A percentile compares a stretch with the other conserved stretches of the same genome.
Evolutionary conservation across 225 moss, liverwort and hornwort genomes (phyloP).

Genomic region (Marchantia polymorpha): DNA sequence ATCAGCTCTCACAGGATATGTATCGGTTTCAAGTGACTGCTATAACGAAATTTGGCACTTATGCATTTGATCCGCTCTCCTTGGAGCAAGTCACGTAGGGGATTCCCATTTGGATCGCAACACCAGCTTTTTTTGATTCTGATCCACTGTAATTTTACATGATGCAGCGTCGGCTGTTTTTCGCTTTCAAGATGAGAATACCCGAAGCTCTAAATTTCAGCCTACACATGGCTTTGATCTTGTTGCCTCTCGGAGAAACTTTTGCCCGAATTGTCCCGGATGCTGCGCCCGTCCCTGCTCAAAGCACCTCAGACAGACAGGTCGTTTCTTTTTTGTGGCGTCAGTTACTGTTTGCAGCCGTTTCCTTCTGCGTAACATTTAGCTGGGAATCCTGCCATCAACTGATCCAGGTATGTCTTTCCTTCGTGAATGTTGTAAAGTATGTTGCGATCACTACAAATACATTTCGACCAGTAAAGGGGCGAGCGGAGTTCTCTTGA

Average conservation of each 20-base stretch:
- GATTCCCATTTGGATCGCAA: no score
- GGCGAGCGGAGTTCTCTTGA: no score
- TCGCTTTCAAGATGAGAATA: slow-evolving; percentile 73
- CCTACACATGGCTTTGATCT: slow-evolving; percentile 51
- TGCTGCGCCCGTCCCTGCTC: slow-evolving; percentile 17
- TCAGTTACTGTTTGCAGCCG: slow-evolving; percentile 54
- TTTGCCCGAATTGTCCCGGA: slow-evolving; percentile 16
- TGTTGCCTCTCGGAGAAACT: slow-evolving; percentile 56
- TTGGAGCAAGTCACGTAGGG: not conserved
- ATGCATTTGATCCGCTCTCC: not conserved
- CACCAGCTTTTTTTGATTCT: not conserved
- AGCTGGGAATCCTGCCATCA: slow-evolving; percentile 76
- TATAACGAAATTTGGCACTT: no score
- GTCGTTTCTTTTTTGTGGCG: slow-evolving; percentile 45
- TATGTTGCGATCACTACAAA: no score
- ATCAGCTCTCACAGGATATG: not conserved
- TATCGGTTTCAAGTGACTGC: not conserved
- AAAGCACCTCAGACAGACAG: slow-evolving; percentile 22
- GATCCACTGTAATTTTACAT: not conserved
- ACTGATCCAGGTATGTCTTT: slow-evolving; percentile 52
- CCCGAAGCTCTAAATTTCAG: slow-evolving; percentile 42
- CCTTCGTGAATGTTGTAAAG: not conserved
- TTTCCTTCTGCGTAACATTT: slow-evolving; percentile 50
- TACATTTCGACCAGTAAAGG: no score
- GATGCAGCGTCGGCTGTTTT: slow-evolving; percentile 60